Conservation (phyloP, 2,329 filamentous ascomycete genomes). For the Talaromyces sp. region DNA sequence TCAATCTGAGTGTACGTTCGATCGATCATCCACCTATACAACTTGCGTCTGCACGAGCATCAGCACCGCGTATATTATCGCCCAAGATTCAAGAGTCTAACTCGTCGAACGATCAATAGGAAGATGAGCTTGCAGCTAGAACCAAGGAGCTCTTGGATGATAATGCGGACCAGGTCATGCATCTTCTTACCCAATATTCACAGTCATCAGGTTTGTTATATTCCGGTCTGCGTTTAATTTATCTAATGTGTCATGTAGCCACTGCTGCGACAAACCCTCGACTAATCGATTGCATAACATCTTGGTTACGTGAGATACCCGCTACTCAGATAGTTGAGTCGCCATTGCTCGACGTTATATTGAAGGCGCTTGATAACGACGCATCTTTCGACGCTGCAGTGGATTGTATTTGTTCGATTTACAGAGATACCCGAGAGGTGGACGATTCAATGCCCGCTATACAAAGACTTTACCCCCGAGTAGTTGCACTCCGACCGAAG, state of each 20-base stretch:
- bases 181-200: conserved; percentile 82
- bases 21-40: conserved; percentile 46
- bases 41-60: conserved; percentile 40
- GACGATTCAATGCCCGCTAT: conserved; percentile 84
- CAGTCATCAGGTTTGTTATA: conserved; percentile 72
- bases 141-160: conserved; percentile 86
- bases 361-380: conserved; percentile 71
- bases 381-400: conserved; percentile 80
- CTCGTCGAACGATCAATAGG: conserved; percentile 57
- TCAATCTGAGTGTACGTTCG: conserved; percentile 96
- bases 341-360: conserved; percentile 74
- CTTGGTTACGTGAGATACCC: conserved; percentile 92
- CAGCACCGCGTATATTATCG: conserved; percentile 24
- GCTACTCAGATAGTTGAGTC: conserved; percentile 79
- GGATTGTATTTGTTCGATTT: conserved; percentile 87
- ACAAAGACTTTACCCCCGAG: conserved; percentile 72
- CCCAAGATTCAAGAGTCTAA: conserved; percentile 45
- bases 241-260: conserved; percentile 44
- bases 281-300: conserved; percentile 90
- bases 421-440: conserved; percentile 87
- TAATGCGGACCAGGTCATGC: conserved; percentile 83
- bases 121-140: conserved; percentile 86
- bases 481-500: conserved; percentile 72
- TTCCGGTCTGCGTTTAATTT: background rate
- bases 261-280: conserved; percentile 80